Evolutionary conservation across 2,329 filamentous ascomycete genomes (phyloP).

Genomic region (Aspergillus tubingensis): DNA sequence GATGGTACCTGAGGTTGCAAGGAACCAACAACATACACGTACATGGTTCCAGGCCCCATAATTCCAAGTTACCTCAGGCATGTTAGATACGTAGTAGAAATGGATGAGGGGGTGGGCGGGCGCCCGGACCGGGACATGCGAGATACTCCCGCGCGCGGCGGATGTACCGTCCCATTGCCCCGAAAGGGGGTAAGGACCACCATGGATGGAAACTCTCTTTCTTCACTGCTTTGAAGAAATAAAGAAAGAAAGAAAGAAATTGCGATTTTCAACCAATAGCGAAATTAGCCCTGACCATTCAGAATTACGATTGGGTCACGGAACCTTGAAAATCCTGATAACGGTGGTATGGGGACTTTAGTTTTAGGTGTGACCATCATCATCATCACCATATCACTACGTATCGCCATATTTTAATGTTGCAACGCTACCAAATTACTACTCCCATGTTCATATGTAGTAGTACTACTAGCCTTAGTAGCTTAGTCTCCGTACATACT

Average conservation of each 20-base stretch:
- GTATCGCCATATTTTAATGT: no score
- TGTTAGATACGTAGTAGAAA: neutral
- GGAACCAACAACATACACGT: neutral
- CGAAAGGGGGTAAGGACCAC: neutral
- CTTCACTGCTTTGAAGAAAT: no score
- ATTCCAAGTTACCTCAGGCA: neutral
- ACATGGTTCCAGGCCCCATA: neutral
- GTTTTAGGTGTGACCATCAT: neutral
- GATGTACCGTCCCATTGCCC: neutral
- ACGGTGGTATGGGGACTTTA: neutral
- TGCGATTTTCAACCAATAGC: neutral
- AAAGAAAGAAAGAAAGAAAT: neutral
- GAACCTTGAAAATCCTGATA: neutral
- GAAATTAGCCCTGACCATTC: neutral
- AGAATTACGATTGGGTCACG: neutral
- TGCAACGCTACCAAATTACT: neutral
- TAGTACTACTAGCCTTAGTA: neutral
- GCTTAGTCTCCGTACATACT: no score
- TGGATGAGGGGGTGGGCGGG: neutral
- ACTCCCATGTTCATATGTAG: neutral
- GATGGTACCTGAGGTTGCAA: constrained; percentile 4
- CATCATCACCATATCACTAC: no score
- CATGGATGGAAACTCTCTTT: neutral
- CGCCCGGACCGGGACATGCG: constrained; percentile 1
- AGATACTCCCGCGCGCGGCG: constrained; percentile 1